A percentile compares a stretch with the other conserved stretches of the same genome.
These are phyloP conservation scores for Sechiopsis laciniata DNA, from an alignment of 306 rosid species.

Conservation along the genomic window DNA sequence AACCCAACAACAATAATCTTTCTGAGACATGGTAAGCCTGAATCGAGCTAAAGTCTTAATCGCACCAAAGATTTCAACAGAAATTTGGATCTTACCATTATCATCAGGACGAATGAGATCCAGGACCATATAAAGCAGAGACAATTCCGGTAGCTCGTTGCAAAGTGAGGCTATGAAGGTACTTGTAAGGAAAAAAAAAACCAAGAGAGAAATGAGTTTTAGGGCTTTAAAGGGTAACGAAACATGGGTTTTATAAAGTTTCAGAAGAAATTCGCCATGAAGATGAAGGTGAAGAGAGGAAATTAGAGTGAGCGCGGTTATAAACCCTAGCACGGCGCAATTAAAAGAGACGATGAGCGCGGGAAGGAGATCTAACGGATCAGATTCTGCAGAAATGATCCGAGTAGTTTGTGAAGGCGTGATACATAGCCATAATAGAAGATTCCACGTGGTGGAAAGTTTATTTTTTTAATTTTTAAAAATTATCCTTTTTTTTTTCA, in stretches of 20 bases:
- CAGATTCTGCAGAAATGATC: background rate
- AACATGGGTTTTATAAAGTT: background rate
- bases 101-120: conserved; percentile 96
- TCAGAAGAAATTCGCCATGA: background rate
- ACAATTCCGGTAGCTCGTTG: conserved; percentile 90
- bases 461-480: too few species aligned
- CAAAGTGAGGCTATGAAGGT: conserved; percentile 84
- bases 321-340: conserved; percentile 19
- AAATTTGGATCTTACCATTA: conserved; percentile 84
- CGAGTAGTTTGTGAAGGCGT: background rate
- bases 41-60: conserved; percentile 78
- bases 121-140: conserved; percentile 81
- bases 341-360: conserved; percentile 14
- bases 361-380: conserved; percentile 12
- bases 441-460: background rate
- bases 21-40: conserved; percentile 75
- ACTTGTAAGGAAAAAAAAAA: too few species aligned
- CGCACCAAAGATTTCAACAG: conserved; percentile 89
- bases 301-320: background rate
- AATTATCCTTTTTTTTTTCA: too few species aligned
- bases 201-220: background rate
- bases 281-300: conserved; percentile 5
- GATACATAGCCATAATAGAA: background rate
- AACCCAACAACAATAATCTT: conserved; percentile 89
- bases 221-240: background rate